Evolutionary conservation across 129 eudicot genomes (phyloP).

Genomic region (Solidago caesia): DNA sequence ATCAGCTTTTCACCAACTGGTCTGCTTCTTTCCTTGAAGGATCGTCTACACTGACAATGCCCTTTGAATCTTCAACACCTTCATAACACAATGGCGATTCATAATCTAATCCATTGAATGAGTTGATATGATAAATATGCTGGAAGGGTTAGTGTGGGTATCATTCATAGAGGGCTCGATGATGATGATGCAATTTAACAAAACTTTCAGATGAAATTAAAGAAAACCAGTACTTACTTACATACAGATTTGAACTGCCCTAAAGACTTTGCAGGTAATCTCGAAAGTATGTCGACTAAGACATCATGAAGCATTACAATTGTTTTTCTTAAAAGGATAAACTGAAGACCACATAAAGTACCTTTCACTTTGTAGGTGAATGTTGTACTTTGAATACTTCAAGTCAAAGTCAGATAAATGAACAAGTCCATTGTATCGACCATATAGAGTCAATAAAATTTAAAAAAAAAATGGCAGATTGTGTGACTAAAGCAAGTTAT

Average conservation of each 20-base stretch:
- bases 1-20: slow-evolving; percentile 11
- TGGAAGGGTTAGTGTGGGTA: slow-evolving; percentile 18
- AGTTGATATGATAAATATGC: slow-evolving; percentile 18
- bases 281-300: slow-evolving; percentile 33
- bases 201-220: slow-evolving; percentile 27
- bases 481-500: too few relatives aligned
- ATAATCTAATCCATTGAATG: slow-evolving; percentile 21
- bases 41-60: slow-evolving; percentile 16
- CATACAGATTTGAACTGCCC: slow-evolving; percentile 36
- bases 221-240: slow-evolving; percentile 35
- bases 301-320: slow-evolving; percentile 31
- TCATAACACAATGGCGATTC: slow-evolving; percentile 26
- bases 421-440: too few relatives aligned
- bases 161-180: slow-evolving; percentile 16
- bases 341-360: background rate
- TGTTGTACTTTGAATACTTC: slow-evolving; percentile 17
- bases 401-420: background rate
- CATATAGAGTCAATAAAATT: too few relatives aligned
- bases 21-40: slow-evolving; percentile 11
- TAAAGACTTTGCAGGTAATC: slow-evolving; percentile 41
- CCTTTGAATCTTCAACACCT: slow-evolving; percentile 15
- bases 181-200: slow-evolving; percentile 23
- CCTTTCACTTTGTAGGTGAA: background rate
- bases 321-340: background rate
- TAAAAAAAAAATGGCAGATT: too few relatives aligned